Conservation (phyloP, 768 basidiomycete species). For the Termitomyces heimii region DNA sequence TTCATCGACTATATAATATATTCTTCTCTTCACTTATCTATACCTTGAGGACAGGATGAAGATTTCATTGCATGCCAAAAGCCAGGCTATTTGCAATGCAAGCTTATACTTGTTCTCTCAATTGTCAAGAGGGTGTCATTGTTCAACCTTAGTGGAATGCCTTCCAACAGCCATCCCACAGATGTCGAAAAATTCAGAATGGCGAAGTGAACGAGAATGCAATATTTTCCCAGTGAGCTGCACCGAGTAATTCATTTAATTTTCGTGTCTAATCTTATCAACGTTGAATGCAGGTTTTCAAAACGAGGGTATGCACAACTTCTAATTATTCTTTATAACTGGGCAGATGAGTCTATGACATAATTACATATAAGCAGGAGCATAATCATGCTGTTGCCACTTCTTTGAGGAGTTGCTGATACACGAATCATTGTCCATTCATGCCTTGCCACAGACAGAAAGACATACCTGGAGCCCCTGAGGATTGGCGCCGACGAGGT, state of each 20-base stretch:
- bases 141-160: too few species aligned
- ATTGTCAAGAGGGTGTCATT: too few species aligned
- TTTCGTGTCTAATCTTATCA: neutral
- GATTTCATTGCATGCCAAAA: too few species aligned
- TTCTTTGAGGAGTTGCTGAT: neutral
- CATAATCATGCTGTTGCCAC: neutral
- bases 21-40: too few species aligned
- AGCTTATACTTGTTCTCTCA: too few species aligned
- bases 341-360: neutral
- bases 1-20: too few species aligned
- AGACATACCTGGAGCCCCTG: slow-evolving; percentile 30
- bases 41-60: too few species aligned
- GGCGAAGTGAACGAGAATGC: too few species aligned
- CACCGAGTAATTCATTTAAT: neutral
- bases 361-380: neutral
- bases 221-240: neutral
- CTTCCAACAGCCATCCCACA: too few species aligned
- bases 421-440: neutral
- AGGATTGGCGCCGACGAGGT: slow-evolving; percentile 46
- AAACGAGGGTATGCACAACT: neutral
- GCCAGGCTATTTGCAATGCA: too few species aligned
- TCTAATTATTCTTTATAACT: neutral
- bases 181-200: too few species aligned
- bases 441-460: neutral
- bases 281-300: neutral